Evolutionary conservation across 768 basidiomycete genomes (phyloP).

Genomic region (Lactarius hengduanensis): DNA sequence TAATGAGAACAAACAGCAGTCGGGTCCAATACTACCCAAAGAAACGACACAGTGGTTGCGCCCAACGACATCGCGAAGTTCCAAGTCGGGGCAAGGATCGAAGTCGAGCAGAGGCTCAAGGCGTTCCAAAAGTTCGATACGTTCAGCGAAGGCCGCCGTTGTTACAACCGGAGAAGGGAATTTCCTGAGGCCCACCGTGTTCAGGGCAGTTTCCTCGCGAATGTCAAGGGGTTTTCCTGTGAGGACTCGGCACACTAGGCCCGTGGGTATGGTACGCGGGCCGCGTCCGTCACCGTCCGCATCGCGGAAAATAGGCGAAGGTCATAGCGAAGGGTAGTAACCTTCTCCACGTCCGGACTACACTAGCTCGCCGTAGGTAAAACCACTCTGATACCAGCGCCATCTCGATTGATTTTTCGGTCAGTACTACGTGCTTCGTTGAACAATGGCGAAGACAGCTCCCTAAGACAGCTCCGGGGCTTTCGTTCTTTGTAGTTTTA

Average conservation of each 20-base stretch:
- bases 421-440: neutral
- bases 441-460: neutral
- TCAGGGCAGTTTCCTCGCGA: neutral
- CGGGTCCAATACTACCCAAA: neutral
- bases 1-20: neutral
- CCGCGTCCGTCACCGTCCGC: conserved; percentile 18
- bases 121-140: conserved; percentile 16
- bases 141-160: conserved; percentile 5
- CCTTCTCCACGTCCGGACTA: neutral
- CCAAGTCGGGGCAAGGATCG: conserved; percentile 8
- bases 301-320: neutral
- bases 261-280: conserved; percentile 11
- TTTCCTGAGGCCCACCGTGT: neutral
- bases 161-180: neutral
- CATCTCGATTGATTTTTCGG: neutral
- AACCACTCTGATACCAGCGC: neutral
- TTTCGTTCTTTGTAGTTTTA: neutral
- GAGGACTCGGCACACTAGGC: neutral
- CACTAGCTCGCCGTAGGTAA: neutral
- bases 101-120: conserved; percentile 15
- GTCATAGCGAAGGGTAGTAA: neutral
- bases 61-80: conserved; percentile 4
- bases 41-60: neutral
- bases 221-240: neutral
- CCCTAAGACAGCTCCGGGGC: neutral